A percentile compares a stretch with the other conserved stretches of the same genome.
These are phyloP conservation scores for Silybum marianum DNA, from an alignment of 129 eudicot species.

Conservation along the genomic window DNA sequence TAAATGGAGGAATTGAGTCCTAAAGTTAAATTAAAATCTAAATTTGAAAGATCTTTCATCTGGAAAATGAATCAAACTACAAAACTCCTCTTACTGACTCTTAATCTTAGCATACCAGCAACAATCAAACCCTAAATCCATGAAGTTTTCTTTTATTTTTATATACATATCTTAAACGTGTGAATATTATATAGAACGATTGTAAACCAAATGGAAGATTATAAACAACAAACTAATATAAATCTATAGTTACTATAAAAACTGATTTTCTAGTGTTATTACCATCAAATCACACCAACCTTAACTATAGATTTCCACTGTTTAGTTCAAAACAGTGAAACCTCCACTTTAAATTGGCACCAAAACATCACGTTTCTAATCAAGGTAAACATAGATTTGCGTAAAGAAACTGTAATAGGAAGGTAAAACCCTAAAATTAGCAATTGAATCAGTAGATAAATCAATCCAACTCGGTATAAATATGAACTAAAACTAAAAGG, in stretches of 20 bases:
- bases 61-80: background rate
- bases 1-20: background rate
- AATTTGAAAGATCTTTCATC: background rate
- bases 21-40: background rate
- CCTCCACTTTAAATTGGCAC: background rate
- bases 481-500: background rate
- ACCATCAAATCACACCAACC: background rate
- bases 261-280: background rate
- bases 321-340: background rate
- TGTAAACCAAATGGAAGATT: background rate
- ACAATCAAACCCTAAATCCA: background rate
- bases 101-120: background rate
- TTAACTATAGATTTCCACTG: background rate
- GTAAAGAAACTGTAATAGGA: background rate
- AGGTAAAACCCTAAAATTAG: slow-evolving; percentile 12
- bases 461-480: background rate
- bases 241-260: background rate
- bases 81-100: background rate
- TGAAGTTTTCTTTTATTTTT: background rate
- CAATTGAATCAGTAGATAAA: too few relatives aligned
- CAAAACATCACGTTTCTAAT: background rate
- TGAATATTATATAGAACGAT: background rate
- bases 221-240: background rate
- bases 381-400: background rate
- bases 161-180: background rate